Percentiles rank a stretch among this genome's conserved stretches.
These are phyloP conservation scores for Pichia phayaonensis DNA, from an alignment of 805 yeast genomes.

Conservation along the genomic window DNA sequence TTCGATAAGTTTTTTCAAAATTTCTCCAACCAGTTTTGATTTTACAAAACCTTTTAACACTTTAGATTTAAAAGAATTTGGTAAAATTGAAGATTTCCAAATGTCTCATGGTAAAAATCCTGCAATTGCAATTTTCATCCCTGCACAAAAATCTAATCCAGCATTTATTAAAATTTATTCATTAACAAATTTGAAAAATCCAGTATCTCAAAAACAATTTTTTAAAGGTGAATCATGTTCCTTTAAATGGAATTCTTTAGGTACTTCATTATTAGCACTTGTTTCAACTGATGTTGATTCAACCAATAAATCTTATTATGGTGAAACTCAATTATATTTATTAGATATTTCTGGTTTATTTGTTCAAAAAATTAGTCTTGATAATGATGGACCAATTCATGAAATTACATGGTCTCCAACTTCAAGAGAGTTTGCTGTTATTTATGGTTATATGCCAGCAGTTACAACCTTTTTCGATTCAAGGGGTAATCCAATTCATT, in stretches of 20 bases:
- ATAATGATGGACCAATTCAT: conserved; percentile 94
- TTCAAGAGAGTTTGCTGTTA: conserved; percentile 94
- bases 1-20: conserved; percentile 64
- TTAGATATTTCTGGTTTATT: conserved; percentile 89
- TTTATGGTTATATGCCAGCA: conserved; percentile 97
- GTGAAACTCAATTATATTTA: conserved; percentile 87
- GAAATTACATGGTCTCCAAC: conserved; percentile 97
- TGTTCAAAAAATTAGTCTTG: conserved; percentile 79
- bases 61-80: conserved; percentile 48
- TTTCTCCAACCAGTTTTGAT: conserved; percentile 27
- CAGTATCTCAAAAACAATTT: conserved; percentile 78
- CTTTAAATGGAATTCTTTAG: conserved; percentile 88
- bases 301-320: conserved; percentile 89
- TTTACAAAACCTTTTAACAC: conserved; percentile 49
- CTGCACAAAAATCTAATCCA: conserved; percentile 83
- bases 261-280: conserved; percentile 87
- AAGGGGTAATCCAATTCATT: conserved; percentile 79
- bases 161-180: conserved; percentile 81
- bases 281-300: conserved; percentile 96
- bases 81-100: conserved; percentile 42
- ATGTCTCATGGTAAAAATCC: conserved; percentile 87
- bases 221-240: conserved; percentile 94
- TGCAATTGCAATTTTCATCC: conserved; percentile 82
- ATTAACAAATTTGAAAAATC: conserved; percentile 65
- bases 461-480: conserved; percentile 91